Evolutionary conservation across 179 eudicot species (phyloP).

Genomic region (Silene coronaria): DNA sequence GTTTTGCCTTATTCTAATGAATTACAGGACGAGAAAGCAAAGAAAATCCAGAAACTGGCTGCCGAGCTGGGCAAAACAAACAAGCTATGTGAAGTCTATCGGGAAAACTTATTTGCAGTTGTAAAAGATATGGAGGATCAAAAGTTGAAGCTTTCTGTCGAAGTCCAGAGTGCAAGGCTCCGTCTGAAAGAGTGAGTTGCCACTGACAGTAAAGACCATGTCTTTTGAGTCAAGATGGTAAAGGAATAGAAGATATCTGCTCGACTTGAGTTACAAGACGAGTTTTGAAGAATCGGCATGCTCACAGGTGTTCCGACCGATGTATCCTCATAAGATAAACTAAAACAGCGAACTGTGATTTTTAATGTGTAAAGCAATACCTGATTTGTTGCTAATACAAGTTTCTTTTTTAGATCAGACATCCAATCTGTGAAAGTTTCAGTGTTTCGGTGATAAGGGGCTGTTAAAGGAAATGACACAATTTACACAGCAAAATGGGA

Average conservation of each 20-base stretch:
- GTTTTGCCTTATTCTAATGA: neutral
- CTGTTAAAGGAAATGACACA: too few species aligned
- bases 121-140: constrained; percentile 84
- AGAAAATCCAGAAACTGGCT: constrained; percentile 58
- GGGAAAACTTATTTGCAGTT: constrained; percentile 67
- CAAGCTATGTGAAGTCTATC: constrained; percentile 67
- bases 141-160: constrained; percentile 76
- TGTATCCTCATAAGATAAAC: neutral
- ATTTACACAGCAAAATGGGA: too few species aligned
- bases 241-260: neutral
- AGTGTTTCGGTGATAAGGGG: too few species aligned
- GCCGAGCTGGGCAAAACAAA: constrained; percentile 61
- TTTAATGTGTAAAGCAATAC: too few species aligned
- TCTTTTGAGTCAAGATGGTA: neutral
- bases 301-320: neutral
- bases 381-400: too few species aligned
- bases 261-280: neutral
- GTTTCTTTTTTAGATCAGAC: too few species aligned
- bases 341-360: too few species aligned
- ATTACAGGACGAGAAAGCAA: constrained; percentile 61
- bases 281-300: neutral
- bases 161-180: constrained; percentile 83
- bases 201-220: neutral
- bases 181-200: constrained; percentile 52
- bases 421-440: too few species aligned